Conservation (phyloP, 805 yeast genomes). For the Yarrowia sp. region DNA sequence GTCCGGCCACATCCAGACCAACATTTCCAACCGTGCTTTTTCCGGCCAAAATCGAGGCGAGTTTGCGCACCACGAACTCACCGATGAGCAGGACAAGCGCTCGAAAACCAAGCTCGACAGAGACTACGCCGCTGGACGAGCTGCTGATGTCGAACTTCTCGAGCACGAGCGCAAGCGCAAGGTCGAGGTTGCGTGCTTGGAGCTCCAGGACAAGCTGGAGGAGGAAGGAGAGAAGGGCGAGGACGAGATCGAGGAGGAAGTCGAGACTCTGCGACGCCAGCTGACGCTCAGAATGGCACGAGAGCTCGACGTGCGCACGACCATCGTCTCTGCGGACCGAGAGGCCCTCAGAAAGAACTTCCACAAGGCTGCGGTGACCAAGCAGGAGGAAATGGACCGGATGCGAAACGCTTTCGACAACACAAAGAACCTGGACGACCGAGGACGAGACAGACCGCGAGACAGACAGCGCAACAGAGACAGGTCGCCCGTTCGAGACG, state of each 20-base stretch:
- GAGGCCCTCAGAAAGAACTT: neutral
- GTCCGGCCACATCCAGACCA: slow-evolving; percentile 39
- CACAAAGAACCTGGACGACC: neutral
- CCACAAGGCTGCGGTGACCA: slow-evolving; percentile 7
- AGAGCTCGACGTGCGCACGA: slow-evolving; percentile 12
- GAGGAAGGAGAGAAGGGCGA: slow-evolving; percentile 31
- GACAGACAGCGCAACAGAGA: slow-evolving; percentile 6
- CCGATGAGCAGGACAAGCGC: slow-evolving; percentile 21
- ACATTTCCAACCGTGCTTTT: slow-evolving; percentile 29
- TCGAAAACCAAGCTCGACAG: slow-evolving; percentile 27
- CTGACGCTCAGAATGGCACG: slow-evolving; percentile 20
- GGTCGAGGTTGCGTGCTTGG: slow-evolving; percentile 36
- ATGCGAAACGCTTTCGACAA: slow-evolving; percentile 21
- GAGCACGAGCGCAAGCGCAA: slow-evolving; percentile 36
- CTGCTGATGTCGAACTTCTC: slow-evolving; percentile 33
- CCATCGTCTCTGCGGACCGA: slow-evolving; percentile 6
- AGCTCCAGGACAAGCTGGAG: slow-evolving; percentile 35
- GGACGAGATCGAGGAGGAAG: slow-evolving; percentile 16
- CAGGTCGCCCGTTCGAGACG: slow-evolving; percentile 4
- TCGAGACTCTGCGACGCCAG: slow-evolving; percentile 1
- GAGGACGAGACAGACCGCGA: slow-evolving; percentile 5
- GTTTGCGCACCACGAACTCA: slow-evolving; percentile 30
- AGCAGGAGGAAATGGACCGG: slow-evolving; percentile 6
- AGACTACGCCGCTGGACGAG: slow-evolving; percentile 28
- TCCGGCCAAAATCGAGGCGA: slow-evolving; percentile 29